phyloP scores from a whole-genome alignment of 2,329 filamentous ascomycete genomes.

The Talaromyces islandicus region DNA sequence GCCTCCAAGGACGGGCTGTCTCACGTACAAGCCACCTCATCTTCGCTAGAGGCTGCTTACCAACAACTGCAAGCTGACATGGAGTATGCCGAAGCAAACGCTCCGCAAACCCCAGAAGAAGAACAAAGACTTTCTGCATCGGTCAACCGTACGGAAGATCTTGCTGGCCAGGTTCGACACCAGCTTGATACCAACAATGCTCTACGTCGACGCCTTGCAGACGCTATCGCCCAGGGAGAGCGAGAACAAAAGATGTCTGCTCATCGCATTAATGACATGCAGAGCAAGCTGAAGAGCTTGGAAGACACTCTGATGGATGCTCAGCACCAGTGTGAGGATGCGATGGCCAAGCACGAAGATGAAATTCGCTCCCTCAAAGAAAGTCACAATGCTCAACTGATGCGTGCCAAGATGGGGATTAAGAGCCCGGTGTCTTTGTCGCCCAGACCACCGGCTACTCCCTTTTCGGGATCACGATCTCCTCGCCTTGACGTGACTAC shows the following conservation, averaged over 20 bases:
- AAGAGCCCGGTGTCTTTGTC: slow-evolving; percentile 43
- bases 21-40: slow-evolving; percentile 55
- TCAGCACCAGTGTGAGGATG: slow-evolving; percentile 81
- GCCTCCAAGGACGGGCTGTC: slow-evolving; percentile 38
- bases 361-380: slow-evolving; percentile 72
- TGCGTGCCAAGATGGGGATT: slow-evolving; percentile 58
- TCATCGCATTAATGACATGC: slow-evolving; percentile 74
- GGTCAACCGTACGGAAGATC: slow-evolving; percentile 66
- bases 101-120: slow-evolving; percentile 66
- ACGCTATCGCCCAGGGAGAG: slow-evolving; percentile 78
- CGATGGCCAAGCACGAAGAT: slow-evolving; percentile 76
- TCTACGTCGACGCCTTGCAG: slow-evolving; percentile 68
- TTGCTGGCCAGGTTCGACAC: slow-evolving; percentile 70
- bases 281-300: slow-evolving; percentile 69
- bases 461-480: slow-evolving; percentile 54
- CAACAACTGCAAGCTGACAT: slow-evolving; percentile 63
- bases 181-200: slow-evolving; percentile 74
- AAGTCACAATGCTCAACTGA: slow-evolving; percentile 68
- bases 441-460: slow-evolving; percentile 56
- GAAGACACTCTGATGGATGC: slow-evolving; percentile 80
- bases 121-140: slow-evolving; percentile 23
- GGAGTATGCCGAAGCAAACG: slow-evolving; percentile 61
- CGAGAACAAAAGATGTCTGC: slow-evolving; percentile 74
- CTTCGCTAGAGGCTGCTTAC: slow-evolving; percentile 68
- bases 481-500: slow-evolving; percentile 57